A percentile compares a stretch with the other conserved stretches of the same genome.
These are phyloP conservation scores for Plantago coronopus DNA, from an alignment of 305 asterid genomes.

Conservation along the genomic window DNA sequence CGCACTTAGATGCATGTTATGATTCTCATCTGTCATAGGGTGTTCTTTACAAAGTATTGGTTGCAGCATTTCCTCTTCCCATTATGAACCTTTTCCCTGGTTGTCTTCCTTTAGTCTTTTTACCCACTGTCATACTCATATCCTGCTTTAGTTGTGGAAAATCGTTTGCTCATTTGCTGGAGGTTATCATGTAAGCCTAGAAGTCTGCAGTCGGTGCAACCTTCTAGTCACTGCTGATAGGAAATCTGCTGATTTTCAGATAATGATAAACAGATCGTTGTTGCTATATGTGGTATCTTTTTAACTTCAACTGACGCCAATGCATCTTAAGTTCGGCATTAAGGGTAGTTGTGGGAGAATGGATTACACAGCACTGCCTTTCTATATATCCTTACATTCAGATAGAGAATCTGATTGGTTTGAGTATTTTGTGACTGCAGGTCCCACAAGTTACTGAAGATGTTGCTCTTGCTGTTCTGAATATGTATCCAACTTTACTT, in stretches of 20 bases:
- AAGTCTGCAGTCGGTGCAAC: too few species aligned
- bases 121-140: too few species aligned
- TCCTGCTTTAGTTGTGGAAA: too few species aligned
- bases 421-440: constrained; percentile 40
- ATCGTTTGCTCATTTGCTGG: too few species aligned
- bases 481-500: constrained; percentile 73
- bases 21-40: too few species aligned
- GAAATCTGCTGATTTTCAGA: background rate
- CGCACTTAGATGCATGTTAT: too few species aligned
- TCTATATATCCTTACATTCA: constrained; percentile 3
- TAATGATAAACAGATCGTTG: background rate
- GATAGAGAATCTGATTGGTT: constrained; percentile 1
- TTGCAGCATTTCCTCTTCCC: too few species aligned
- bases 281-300: background rate
- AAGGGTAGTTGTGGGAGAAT: constrained; percentile 1
- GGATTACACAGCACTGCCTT: constrained; percentile 16
- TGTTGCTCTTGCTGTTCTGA: constrained; percentile 73
- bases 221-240: too few species aligned
- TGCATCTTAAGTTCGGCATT: constrained; percentile 8
- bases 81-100: too few species aligned
- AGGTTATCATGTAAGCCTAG: too few species aligned
- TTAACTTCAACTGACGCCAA: constrained; percentile 14
- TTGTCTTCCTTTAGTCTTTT: too few species aligned
- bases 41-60: too few species aligned
- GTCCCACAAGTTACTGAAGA: constrained; percentile 96